Base-by-base conservation (phyloP, 2,329 filamentous ascomycete genomes). In the Exserohilum turcica region DNA sequence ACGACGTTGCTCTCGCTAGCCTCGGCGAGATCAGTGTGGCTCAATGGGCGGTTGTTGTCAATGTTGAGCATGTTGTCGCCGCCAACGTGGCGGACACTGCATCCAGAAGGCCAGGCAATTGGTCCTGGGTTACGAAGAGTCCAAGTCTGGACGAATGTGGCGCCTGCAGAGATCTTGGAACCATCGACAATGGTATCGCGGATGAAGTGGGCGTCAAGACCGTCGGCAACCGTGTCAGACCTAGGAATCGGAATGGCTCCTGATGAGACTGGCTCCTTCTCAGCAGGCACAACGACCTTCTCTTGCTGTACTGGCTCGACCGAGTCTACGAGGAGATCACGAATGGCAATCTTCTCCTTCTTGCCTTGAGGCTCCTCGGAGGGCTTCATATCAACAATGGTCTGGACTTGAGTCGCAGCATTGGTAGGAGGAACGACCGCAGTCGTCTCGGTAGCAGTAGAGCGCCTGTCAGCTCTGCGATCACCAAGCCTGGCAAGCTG, bases 51-150 rank as follows among this genome's bases (percentile, higher is more conserved):
- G 57, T 82, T 83, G 45, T 89, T 86, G 73, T 96, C 90, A 48
- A 96, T 84, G 63, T 92, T 89, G 65, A 95, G 91, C 94, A 99
- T 97, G 77, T 93, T 92, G 74, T 97, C 93, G 44, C 94, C 94
- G 52, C 93, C 92, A 54, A 95, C 89, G 69, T 92, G 97, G 76
- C 90, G 91, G 65, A 97, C 90, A 51, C 87, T 89, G 80, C 91
- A 96, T 57, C 92, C 94, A 49, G 87, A 85, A 32, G 94, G 94
- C 94, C 94, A 99, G 10, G 86, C 76, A 43, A 81, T 78, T 9
- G 85, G 84, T 24, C 94, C 93, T 16, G 88, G 87, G 72, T 99
- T 99, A 68, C 87, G 87, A 35, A 99, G 83, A 47, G 89, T 88
- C 94, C 94, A 99, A 2, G 90, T 91, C 76, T 99, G 92, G 65